phyloP scores from a whole-genome alignment of 2,329 filamentous ascomycete genomes.

The Fusarium oxysporum region DNA sequence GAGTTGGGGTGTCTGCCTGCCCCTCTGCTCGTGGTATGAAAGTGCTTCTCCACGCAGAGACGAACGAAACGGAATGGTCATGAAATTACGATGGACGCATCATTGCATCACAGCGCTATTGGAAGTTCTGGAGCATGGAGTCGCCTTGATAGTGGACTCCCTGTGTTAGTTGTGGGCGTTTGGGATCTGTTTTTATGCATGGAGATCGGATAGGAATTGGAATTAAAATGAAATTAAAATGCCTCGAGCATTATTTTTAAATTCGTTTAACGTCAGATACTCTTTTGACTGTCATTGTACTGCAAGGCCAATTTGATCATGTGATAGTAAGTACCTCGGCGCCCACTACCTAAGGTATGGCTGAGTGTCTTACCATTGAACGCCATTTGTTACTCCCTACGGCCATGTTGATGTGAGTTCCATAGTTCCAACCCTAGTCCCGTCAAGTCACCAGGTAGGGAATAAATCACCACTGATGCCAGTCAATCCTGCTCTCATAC shows the following conservation, averaged over 20 bases:
- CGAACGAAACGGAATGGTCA: conserved; percentile 50
- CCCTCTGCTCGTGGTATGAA: conserved; percentile 63
- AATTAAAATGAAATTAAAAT: conserved; percentile 31
- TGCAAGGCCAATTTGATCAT: background rate
- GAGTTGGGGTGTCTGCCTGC: conserved; percentile 61
- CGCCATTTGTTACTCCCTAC: background rate
- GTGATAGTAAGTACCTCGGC: background rate
- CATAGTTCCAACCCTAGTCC: background rate
- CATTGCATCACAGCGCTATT: conserved; percentile 2
- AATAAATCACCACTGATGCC: background rate
- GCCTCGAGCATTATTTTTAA: conserved; percentile 32
- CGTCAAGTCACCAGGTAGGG: background rate
- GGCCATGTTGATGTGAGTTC: background rate
- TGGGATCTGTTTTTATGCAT: conserved; percentile 8
- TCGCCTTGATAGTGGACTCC: conserved; percentile 7
- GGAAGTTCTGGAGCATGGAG: conserved; percentile 19
- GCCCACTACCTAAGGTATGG: background rate
- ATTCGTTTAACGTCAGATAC: background rate
- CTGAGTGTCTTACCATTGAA: background rate
- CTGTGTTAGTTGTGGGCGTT: conserved; percentile 25
- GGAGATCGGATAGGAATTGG: background rate
- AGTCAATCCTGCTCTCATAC: background rate
- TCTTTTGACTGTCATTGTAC: background rate
- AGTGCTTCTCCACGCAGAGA: conserved; percentile 59
- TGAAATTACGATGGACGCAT: conserved; percentile 40